phyloP scores from a whole-genome alignment of 176 grass and related monocot genomes.

The Metroxylon sagu region DNA sequence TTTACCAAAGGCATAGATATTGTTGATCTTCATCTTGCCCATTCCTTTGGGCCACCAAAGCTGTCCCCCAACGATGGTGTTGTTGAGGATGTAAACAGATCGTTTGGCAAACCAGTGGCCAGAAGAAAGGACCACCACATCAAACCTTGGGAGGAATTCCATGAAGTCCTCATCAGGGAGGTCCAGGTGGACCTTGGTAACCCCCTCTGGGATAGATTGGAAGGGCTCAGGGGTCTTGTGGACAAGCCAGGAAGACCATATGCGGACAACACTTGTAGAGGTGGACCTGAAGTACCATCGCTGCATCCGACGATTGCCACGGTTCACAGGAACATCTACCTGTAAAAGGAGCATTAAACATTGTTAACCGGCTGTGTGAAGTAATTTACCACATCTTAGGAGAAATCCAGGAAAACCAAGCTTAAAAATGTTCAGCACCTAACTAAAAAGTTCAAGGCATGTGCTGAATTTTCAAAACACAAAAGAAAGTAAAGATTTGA shows the following conservation, averaged over 20 bases:
- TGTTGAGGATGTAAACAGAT: conserved; percentile 63
- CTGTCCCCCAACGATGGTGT: conserved; percentile 61
- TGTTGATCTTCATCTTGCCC: conserved; percentile 72
- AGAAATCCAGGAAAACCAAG: too few species aligned
- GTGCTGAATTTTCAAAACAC: not conserved
- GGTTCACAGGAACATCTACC: conserved; percentile 70
- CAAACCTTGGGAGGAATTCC: conserved; percentile 62
- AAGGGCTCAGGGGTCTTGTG: conserved; percentile 50
- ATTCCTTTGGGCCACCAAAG: conserved; percentile 65
- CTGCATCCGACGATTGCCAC: conserved; percentile 50
- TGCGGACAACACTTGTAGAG: conserved; percentile 53
- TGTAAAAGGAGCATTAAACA: conserved; percentile 22
- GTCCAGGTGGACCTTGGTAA: conserved; percentile 84
- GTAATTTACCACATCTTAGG: too few species aligned
- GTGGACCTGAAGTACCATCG: conserved; percentile 78
- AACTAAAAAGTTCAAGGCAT: too few species aligned
- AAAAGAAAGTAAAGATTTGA: not conserved
- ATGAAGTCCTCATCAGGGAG: conserved; percentile 71
- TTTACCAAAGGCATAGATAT: conserved; percentile 60
- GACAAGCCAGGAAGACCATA: conserved; percentile 95
- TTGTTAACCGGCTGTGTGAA: too few species aligned
- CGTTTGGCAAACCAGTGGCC: conserved; percentile 88
- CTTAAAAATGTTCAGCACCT: too few species aligned
- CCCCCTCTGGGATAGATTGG: conserved; percentile 37
- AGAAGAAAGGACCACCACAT: conserved; percentile 79